Evolutionary conservation across 768 basidiomycete genomes (phyloP).

Genomic region (Lactifluus pinguis): DNA sequence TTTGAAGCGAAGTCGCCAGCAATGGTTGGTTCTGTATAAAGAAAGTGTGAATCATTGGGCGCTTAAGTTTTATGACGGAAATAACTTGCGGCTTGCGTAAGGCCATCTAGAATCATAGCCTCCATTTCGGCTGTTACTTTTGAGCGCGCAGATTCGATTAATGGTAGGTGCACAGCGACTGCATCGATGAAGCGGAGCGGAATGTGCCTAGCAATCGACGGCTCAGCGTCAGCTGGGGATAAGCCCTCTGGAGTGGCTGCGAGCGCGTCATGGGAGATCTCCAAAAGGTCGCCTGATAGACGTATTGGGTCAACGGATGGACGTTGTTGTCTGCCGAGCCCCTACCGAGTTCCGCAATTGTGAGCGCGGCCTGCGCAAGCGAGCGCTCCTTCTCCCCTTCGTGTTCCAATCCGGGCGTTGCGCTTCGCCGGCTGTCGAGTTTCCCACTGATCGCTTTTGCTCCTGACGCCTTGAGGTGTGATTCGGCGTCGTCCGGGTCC

Average conservation of each 20-base stretch:
- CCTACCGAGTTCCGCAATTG: conserved; percentile 83
- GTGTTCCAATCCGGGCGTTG: conserved; percentile 28
- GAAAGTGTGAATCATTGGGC: conserved; percentile 1
- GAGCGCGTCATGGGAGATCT: neutral
- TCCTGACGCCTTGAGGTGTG: conserved; percentile 9
- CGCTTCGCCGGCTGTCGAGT: conserved; percentile 10
- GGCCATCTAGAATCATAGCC: conserved; percentile 73
- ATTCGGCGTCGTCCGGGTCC: conserved; percentile 2
- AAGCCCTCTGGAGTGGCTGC: neutral
- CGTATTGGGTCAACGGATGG: neutral
- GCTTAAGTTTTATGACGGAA: neutral
- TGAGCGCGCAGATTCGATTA: conserved; percentile 60
- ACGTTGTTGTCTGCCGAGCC: neutral
- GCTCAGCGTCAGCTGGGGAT: neutral
- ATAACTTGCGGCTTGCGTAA: conserved; percentile 59
- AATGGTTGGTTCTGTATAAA: conserved; percentile 71
- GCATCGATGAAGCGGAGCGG: conserved; percentile 68
- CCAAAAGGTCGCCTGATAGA: conserved; percentile 15
- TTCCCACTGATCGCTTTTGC: conserved; percentile 11
- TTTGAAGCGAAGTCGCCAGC: conserved; percentile 90
- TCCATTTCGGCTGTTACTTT: conserved; percentile 85
- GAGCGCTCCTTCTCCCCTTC: conserved; percentile 80
- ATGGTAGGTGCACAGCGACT: conserved; percentile 58
- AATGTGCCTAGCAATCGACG: conserved; percentile 7
- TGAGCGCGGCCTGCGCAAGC: conserved; percentile 91